Evolutionary conservation across 768 basidiomycete species (phyloP).

Genomic region (Collybiopsis luxurians): DNA sequence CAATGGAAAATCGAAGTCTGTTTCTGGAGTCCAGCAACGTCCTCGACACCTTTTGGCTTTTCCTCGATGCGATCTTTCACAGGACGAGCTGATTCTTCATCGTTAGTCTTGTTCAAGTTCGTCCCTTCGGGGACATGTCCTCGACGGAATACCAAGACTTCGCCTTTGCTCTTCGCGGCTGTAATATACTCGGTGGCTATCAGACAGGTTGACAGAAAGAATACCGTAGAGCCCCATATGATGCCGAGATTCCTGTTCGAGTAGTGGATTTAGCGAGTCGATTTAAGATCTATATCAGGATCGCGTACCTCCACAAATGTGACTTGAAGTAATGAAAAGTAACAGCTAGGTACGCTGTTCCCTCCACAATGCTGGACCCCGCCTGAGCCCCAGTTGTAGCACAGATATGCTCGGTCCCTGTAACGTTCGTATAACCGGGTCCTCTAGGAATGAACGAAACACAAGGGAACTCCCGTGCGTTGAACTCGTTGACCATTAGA

Average conservation of each 20-base stretch:
- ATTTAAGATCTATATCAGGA: too few relatives aligned
- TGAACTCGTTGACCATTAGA: conserved; percentile 50
- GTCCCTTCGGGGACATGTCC: conserved; percentile 18
- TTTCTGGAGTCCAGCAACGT: conserved; percentile 9
- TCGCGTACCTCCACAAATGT: conserved; percentile 29
- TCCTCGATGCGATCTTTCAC: conserved; percentile 20
- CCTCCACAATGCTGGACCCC: conserved; percentile 37
- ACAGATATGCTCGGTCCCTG: conserved; percentile 39
- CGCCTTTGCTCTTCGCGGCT: conserved; percentile 25
- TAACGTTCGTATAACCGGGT: conserved; percentile 29
- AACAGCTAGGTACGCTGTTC: conserved; percentile 36
- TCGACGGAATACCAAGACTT: conserved; percentile 24
- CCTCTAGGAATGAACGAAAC: conserved; percentile 28
- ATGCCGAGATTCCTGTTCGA: conserved; percentile 37
- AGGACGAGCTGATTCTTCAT: conserved; percentile 30
- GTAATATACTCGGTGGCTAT: conserved; percentile 31
- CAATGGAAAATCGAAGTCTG: conserved; percentile 39
- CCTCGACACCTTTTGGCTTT: conserved; percentile 6
- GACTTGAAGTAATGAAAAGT: conserved; percentile 23
- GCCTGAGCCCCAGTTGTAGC: conserved; percentile 36
- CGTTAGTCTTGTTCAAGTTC: conserved; percentile 12
- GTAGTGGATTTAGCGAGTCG: too few relatives aligned
- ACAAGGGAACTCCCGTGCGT: conserved; percentile 31
- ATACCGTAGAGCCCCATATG: conserved; percentile 38
- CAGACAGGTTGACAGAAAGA: conserved; percentile 34